Evolutionary conservation across 2,329 filamentous ascomycete genomes (phyloP).

Genomic region (Cordyceps fumosorosea): DNA sequence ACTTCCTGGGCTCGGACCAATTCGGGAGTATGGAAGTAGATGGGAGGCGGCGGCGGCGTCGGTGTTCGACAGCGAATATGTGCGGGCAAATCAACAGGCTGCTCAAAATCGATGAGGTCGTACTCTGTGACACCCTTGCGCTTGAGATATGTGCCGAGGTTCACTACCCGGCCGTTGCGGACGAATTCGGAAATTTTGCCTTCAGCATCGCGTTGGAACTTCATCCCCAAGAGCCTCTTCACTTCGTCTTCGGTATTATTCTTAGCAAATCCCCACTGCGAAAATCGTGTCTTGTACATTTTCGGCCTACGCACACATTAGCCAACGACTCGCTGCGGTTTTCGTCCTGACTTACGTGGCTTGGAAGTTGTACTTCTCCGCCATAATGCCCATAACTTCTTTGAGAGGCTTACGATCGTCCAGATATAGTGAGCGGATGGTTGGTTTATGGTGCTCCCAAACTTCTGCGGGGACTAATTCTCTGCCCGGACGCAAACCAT

Average conservation of each 20-base stretch:
- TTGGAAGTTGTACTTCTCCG: slow-evolving; percentile 40
- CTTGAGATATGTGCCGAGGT: slow-evolving; percentile 45
- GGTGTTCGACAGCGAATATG: slow-evolving; percentile 40
- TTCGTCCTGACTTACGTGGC: slow-evolving; percentile 35
- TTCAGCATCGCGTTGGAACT: slow-evolving; percentile 46
- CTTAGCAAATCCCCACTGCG: slow-evolving; percentile 49
- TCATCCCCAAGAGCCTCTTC: slow-evolving; percentile 43
- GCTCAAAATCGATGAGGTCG: slow-evolving; percentile 41
- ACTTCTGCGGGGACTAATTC: slow-evolving; percentile 39
- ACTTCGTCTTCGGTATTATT: slow-evolving; percentile 49
- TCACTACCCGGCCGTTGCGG: slow-evolving; percentile 45
- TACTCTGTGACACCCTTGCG: slow-evolving; percentile 48
- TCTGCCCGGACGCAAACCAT: slow-evolving; percentile 27
- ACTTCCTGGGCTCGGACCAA: slow-evolving; percentile 38
- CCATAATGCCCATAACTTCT: slow-evolving; percentile 46
- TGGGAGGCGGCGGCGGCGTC: slow-evolving; percentile 36
- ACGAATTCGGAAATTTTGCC: slow-evolving; percentile 48
- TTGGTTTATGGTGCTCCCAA: slow-evolving; percentile 42
- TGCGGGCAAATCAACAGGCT: slow-evolving; percentile 34
- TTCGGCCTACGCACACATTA: slow-evolving; percentile 34
- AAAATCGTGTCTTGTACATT: slow-evolving; percentile 51
- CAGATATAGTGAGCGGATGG: slow-evolving; percentile 39
- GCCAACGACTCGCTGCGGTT: not conserved
- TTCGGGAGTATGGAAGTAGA: slow-evolving; percentile 36
- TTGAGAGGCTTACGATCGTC: slow-evolving; percentile 45